A percentile compares a stretch with the other conserved stretches of the same genome.
phyloP scores from a whole-genome alignment of 2,329 filamentous ascomycete genomes.

The Nakataea oryzae region DNA sequence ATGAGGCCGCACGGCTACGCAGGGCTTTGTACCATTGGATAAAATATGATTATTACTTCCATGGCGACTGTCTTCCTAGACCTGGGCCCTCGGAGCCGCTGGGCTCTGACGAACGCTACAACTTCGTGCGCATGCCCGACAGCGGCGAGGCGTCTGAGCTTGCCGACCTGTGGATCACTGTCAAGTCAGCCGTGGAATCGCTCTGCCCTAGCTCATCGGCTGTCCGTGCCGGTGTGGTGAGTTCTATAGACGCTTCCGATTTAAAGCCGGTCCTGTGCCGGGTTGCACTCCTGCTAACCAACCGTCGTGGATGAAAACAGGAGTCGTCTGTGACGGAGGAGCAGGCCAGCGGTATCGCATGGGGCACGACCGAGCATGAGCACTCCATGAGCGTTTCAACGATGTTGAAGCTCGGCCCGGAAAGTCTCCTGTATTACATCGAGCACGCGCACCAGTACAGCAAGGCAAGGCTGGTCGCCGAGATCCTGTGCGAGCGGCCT shows the following conservation, averaged over 20 bases:
- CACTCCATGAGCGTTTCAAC: conserved; percentile 20
- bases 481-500: conserved; percentile 27
- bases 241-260: conserved; percentile 4
- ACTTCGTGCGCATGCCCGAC: conserved; percentile 31
- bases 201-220: conserved; percentile 34
- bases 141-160: conserved; percentile 33
- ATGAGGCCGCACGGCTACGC: conserved; percentile 36
- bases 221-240: conserved; percentile 21
- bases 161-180: conserved; percentile 31
- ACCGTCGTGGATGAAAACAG: conserved; percentile 4
- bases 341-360: conserved; percentile 16
- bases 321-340: conserved; percentile 12
- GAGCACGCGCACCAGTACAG: conserved; percentile 34
- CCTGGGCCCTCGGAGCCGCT: conserved; percentile 10
- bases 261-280: not conserved
- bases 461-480: conserved; percentile 30
- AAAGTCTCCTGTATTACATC: conserved; percentile 37
- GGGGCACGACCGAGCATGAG: conserved; percentile 17
- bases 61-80: conserved; percentile 25
- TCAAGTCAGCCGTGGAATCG: conserved; percentile 31
- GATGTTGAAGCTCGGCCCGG: conserved; percentile 36
- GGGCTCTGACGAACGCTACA: conserved; percentile 25
- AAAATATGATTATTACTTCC: conserved; percentile 42
- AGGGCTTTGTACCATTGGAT: conserved; percentile 43
- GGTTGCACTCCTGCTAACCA: not conserved